A percentile compares a stretch with the other conserved stretches of the same genome.
Conservation (phyloP, 371 early-diverging fungal genomes). For the Apophysomyces sp. region DNA sequence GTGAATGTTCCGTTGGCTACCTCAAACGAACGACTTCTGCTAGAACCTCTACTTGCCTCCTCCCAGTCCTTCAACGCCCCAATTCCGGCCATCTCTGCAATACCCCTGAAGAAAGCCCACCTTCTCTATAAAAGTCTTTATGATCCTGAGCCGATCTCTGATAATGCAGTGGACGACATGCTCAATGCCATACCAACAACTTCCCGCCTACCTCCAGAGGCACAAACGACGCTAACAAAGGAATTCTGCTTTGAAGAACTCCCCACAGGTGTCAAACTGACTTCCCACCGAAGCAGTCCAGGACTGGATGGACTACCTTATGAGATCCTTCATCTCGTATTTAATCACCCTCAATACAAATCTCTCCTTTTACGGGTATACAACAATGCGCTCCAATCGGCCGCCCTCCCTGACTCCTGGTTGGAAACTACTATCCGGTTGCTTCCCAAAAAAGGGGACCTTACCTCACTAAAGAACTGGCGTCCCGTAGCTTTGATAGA, state of each 20-base stretch:
- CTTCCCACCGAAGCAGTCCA: background rate
- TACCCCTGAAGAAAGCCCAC: background rate
- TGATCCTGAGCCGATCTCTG: background rate
- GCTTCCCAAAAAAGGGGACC: constrained; percentile 23
- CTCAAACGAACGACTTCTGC: background rate
- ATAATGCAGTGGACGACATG: background rate
- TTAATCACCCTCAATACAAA: background rate
- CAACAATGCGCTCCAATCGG: background rate
- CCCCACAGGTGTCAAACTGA: background rate
- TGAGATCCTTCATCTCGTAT: background rate
- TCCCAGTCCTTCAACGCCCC: too few relatives aligned
- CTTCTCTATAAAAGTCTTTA: background rate
- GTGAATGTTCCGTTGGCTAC: background rate
- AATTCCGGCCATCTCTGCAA: too few relatives aligned
- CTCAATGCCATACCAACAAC: background rate
- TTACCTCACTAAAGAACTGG: constrained; percentile 20
- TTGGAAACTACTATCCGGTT: constrained; percentile 8
- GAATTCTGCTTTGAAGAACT: background rate
- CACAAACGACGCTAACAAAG: background rate
- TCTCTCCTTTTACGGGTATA: background rate
- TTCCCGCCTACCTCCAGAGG: background rate
- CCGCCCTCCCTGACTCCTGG: constrained; percentile 11
- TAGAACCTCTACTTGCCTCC: background rate
- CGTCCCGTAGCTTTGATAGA: constrained; percentile 28
- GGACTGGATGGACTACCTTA: constrained; percentile 12